These are phyloP conservation scores for Xylaria polymorpha DNA, from an alignment of 2,329 filamentous ascomycete species.

Conservation along the genomic window DNA sequence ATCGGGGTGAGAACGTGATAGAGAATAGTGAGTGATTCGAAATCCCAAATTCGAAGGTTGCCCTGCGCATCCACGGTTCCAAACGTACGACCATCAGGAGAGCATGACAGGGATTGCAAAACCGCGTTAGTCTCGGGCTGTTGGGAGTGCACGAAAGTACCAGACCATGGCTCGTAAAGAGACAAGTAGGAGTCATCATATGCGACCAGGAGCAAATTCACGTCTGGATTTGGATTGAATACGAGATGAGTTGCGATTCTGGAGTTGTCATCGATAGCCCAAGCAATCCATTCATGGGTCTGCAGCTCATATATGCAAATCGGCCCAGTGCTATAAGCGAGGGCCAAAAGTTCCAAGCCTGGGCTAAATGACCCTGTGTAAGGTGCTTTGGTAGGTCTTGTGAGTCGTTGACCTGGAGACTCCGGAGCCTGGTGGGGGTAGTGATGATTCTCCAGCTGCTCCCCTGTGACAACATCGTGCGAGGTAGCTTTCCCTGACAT, in stretches of 20 bases:
- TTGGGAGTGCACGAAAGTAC: neutral
- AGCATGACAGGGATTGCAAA: neutral
- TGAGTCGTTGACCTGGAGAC: neutral
- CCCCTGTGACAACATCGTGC: conserved; percentile 7
- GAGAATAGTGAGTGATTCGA: conserved; percentile 3
- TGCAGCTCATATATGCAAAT: conserved; percentile 10
- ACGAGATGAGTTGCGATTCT: neutral
- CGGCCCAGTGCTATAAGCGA: neutral
- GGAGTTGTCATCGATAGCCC: neutral
- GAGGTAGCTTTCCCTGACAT: neutral
- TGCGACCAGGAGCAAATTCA: conserved; percentile 10
- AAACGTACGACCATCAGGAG: conserved; percentile 8
- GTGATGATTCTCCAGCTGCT: neutral
- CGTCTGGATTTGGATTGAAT: conserved; percentile 18
- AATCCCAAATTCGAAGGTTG: conserved; percentile 11
- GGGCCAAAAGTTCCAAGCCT: neutral
- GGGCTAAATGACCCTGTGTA: neutral
- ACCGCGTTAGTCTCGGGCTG: neutral
- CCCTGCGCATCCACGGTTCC: neutral
- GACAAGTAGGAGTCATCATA: conserved; percentile 4
- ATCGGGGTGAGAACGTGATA: neutral
- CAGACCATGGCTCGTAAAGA: conserved; percentile 17
- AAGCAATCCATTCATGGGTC: conserved; percentile 7
- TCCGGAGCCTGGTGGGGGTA: neutral
- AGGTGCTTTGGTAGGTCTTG: conserved; percentile 4